Conservation (phyloP, 345 rosid genomes). For the Mallotus nudiflorus region DNA sequence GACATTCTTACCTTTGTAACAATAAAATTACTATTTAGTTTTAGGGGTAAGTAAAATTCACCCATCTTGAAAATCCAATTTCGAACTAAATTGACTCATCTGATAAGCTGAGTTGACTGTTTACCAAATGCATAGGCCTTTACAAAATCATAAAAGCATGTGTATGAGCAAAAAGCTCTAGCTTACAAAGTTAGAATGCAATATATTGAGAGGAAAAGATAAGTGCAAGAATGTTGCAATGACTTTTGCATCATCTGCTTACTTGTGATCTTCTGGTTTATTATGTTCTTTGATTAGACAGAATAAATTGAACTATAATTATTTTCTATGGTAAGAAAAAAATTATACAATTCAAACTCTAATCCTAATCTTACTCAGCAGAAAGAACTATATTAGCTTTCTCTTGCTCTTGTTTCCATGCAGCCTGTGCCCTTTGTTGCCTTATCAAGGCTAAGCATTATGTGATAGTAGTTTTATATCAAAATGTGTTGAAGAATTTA, state of each 20-base stretch:
- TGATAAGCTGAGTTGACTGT: too few species aligned
- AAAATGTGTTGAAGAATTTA: too few species aligned
- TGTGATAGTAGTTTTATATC: slow-evolving; percentile 25
- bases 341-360: not conserved
- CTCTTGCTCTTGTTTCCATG: too few species aligned
- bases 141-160: too few species aligned
- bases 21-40: too few species aligned
- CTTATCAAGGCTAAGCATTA: slow-evolving; percentile 77
- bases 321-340: slow-evolving; percentile 1
- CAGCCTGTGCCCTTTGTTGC: slow-evolving; percentile 73
- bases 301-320: slow-evolving; percentile 14
- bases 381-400: slow-evolving; percentile 45
- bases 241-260: slow-evolving; percentile 12
- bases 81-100: too few species aligned
- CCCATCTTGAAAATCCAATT: too few species aligned
- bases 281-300: slow-evolving; percentile 50
- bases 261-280: slow-evolving; percentile 52
- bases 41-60: too few species aligned
- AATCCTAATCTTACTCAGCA: not conserved
- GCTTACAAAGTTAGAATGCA: not conserved
- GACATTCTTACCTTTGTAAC: too few species aligned
- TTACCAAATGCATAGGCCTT: too few species aligned
- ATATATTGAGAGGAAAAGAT: not conserved
- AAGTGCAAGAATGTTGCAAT: not conserved
- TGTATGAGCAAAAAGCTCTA: not conserved